phyloP scores from a whole-genome alignment of 1,139 yeast genomes.

The Entelexis sorbosivorans region DNA sequence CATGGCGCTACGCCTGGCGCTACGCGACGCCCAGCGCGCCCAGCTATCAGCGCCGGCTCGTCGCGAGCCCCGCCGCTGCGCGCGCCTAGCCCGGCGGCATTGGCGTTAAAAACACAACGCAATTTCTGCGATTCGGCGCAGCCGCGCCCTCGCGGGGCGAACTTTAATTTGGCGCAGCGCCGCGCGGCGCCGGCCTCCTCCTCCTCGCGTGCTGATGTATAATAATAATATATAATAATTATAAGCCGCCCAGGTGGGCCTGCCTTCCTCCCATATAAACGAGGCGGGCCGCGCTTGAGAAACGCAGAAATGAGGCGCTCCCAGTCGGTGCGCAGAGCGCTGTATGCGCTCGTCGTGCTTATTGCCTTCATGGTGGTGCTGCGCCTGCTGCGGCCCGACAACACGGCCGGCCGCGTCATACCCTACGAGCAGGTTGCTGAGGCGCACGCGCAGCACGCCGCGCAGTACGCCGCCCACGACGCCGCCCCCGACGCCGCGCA shows the following conservation, averaged over 20 bases:
- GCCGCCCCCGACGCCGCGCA: conserved; percentile 26
- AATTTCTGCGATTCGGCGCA: neutral
- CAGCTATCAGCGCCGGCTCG: too few relatives aligned
- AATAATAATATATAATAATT: neutral
- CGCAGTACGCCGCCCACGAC: neutral
- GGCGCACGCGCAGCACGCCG: neutral
- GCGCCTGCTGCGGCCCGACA: conserved; percentile 12
- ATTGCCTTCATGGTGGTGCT: conserved; percentile 14
- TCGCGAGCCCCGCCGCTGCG: too few relatives aligned
- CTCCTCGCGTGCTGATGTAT: conserved; percentile 1
- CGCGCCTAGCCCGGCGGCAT: too few relatives aligned
- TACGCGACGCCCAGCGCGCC: too few relatives aligned
- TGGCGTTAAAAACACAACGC: too few relatives aligned
- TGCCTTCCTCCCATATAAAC: neutral
- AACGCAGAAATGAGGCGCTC: conserved; percentile 6
- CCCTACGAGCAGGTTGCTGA: neutral
- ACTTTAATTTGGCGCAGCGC: neutral
- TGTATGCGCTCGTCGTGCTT: conserved; percentile 11
- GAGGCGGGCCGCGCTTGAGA: neutral
- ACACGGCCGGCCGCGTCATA: neutral
- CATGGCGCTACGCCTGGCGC: too few relatives aligned
- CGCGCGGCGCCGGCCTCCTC: too few relatives aligned
- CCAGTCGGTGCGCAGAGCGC: conserved; percentile 11
- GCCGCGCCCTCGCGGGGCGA: neutral
- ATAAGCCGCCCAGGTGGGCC: neutral